Evolutionary conservation across 2,329 filamentous ascomycete species (phyloP).

Genomic region (Alternaria burnsii): DNA sequence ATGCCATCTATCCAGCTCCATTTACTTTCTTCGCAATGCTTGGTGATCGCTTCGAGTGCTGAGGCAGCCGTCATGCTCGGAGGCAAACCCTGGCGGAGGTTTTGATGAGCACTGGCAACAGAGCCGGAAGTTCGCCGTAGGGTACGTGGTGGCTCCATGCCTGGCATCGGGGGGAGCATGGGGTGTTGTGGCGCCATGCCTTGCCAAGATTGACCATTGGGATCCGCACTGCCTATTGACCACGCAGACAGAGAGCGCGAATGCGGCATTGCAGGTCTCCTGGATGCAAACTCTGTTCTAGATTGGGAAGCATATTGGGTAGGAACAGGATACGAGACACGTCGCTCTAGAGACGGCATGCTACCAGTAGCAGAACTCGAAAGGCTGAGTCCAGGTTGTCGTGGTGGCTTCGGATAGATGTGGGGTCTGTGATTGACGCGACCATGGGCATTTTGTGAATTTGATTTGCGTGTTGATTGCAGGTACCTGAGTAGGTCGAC

Average conservation of each 20-base stretch:
- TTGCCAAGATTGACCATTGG: slow-evolving; percentile 39
- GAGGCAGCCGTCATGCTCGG: slow-evolving; percentile 49
- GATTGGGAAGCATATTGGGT: slow-evolving; percentile 29
- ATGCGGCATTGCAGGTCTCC: slow-evolving; percentile 34
- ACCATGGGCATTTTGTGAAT: slow-evolving; percentile 52
- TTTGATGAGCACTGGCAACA: slow-evolving; percentile 39
- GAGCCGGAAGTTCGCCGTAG: slow-evolving; percentile 48
- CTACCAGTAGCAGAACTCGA: slow-evolving; percentile 42
- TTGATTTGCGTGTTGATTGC: slow-evolving; percentile 55
- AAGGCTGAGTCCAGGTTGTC: slow-evolving; percentile 63
- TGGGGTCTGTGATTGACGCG: slow-evolving; percentile 60
- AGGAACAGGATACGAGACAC: slow-evolving; percentile 38
- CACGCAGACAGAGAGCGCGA: slow-evolving; percentile 44
- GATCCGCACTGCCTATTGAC: slow-evolving; percentile 30
- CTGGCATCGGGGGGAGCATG: slow-evolving; percentile 30
- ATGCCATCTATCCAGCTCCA: slow-evolving; percentile 87
- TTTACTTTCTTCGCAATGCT: slow-evolving; percentile 52
- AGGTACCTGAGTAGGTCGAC: slow-evolving; percentile 59
- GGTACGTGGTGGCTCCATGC: slow-evolving; percentile 40
- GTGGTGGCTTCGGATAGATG: slow-evolving; percentile 69
- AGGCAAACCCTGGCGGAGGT: slow-evolving; percentile 37
- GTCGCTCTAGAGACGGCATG: slow-evolving; percentile 49
- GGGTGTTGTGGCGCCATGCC: slow-evolving; percentile 29
- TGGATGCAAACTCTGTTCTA: slow-evolving; percentile 29
- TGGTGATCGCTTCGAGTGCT: slow-evolving; percentile 49